phyloP scores from a whole-genome alignment of 164 flowering plant species.

The Tinospora cordifolia region DNA sequence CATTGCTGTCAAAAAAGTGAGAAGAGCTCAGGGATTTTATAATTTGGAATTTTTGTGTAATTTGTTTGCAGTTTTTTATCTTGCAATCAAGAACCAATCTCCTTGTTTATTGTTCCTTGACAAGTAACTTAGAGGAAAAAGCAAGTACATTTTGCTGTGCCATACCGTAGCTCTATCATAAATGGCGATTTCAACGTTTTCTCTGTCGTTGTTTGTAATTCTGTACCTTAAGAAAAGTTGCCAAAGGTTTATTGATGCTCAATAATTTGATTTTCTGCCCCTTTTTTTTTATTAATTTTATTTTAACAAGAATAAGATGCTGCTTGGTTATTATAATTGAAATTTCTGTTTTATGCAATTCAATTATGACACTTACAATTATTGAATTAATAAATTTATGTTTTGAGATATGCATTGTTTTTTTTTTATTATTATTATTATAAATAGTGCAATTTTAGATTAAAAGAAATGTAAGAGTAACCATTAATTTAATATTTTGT shows the following conservation, averaged over 20 bases:
- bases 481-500: too few relatives aligned
- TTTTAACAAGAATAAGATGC: too few relatives aligned
- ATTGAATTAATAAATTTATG: too few relatives aligned
- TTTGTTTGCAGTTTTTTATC: conserved; percentile 13
- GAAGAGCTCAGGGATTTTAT: conserved; percentile 15
- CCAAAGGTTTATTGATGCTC: not conserved
- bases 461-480: too few relatives aligned
- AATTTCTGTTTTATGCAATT: too few relatives aligned
- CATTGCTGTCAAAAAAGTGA: conserved; percentile 54
- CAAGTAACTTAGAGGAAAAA: not conserved
- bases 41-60: conserved; percentile 8
- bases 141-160: conserved; percentile 12
- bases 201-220: not conserved
- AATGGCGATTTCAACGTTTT: conserved; percentile 17
- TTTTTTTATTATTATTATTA: too few relatives aligned
- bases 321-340: too few relatives aligned
- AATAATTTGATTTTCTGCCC: not conserved
- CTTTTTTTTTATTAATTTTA: too few relatives aligned
- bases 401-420: too few relatives aligned
- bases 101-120: not conserved
- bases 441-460: too few relatives aligned
- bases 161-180: conserved; percentile 18
- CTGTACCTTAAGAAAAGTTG: not conserved
- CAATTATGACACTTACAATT: too few relatives aligned
- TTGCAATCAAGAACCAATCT: not conserved